A percentile compares a stretch with the other conserved stretches of the same genome.
Evolutionary conservation across 768 basidiomycete genomes (phyloP).

Genomic region (Lentinula lateritia): DNA sequence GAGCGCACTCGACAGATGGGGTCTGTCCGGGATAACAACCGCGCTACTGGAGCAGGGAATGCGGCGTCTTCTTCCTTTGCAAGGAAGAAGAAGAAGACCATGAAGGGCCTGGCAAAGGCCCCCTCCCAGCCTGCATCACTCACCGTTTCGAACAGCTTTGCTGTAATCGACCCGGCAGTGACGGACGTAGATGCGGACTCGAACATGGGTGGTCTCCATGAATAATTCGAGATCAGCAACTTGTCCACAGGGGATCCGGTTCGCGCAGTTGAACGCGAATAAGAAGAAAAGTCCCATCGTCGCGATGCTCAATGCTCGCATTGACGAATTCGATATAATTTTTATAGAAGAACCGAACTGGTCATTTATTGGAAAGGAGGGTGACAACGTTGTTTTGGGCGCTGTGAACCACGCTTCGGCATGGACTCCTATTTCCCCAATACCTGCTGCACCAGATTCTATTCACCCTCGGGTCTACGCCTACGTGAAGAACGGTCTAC

Average conservation of each 20-base stretch:
- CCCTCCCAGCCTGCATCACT: too few relatives aligned
- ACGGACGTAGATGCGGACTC: too few relatives aligned
- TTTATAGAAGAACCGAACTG: slow-evolving; percentile 21
- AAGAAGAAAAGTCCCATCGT: slow-evolving; percentile 11
- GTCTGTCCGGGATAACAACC: background rate
- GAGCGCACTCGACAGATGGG: background rate
- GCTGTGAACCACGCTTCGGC: background rate
- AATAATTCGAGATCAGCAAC: too few relatives aligned
- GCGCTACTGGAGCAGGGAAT: background rate
- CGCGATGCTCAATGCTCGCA: slow-evolving; percentile 10
- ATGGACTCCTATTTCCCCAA: slow-evolving; percentile 13
- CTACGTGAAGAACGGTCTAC: slow-evolving; percentile 10
- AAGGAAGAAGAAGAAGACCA: too few relatives aligned
- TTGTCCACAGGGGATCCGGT: too few relatives aligned
- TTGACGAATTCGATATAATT: slow-evolving; percentile 16
- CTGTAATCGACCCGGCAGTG: too few relatives aligned
- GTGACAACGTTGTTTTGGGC: slow-evolving; percentile 1
- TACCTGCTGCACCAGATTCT: background rate
- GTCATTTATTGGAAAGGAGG: slow-evolving; percentile 12
- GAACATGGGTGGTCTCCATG: too few relatives aligned
- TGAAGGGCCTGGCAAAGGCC: too few relatives aligned
- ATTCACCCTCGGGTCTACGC: slow-evolving; percentile 13
- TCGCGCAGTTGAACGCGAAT: slow-evolving; percentile 6
- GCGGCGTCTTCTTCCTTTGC: slow-evolving; percentile 3
- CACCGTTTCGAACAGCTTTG: too few relatives aligned